phyloP scores from a whole-genome alignment of 2,329 filamentous ascomycete species.

The Xylaria polymorpha region DNA sequence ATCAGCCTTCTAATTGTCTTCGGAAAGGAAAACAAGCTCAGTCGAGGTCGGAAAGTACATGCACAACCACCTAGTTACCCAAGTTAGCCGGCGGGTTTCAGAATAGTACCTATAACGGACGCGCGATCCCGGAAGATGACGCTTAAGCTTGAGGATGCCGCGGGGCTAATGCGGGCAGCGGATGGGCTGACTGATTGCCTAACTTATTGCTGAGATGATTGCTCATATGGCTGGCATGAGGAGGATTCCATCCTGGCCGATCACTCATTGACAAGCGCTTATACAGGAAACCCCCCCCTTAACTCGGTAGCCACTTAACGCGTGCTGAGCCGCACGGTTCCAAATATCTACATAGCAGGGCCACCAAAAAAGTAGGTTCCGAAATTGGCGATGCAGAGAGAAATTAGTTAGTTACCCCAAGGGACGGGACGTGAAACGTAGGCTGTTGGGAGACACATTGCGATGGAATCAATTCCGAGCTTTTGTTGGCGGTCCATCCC shows the following conservation, averaged over 20 bases:
- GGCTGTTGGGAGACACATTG: not conserved
- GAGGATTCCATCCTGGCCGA: conserved; percentile 15
- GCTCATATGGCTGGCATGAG: not conserved
- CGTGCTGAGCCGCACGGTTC: conserved; percentile 8
- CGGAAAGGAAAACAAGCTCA: not conserved
- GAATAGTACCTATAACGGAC: not conserved
- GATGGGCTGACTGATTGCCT: not conserved
- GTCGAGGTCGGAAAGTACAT: not conserved
- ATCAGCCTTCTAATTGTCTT: conserved; percentile 10
- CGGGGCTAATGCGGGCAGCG: not conserved
- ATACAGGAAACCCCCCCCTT: conserved; percentile 15
- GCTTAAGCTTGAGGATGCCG: not conserved
- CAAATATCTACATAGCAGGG: not conserved
- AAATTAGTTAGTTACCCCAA: conserved; percentile 8
- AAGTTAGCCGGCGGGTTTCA: not conserved
- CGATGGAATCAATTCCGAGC: not conserved
- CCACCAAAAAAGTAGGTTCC: conserved; percentile 4
- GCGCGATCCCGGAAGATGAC: not conserved
- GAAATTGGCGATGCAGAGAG: conserved; percentile 1
- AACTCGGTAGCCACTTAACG: conserved; percentile 5
- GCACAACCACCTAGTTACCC: no score
- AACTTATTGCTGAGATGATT: not conserved
- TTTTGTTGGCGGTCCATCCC: conserved; percentile 14
- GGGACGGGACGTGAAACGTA: not conserved
- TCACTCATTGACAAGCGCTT: conserved; percentile 5